A percentile compares a stretch with the other conserved stretches of the same genome.
Evolutionary conservation across 176 grass and related monocot genomes (phyloP).

Genomic region (Panicum miliaceum): DNA sequence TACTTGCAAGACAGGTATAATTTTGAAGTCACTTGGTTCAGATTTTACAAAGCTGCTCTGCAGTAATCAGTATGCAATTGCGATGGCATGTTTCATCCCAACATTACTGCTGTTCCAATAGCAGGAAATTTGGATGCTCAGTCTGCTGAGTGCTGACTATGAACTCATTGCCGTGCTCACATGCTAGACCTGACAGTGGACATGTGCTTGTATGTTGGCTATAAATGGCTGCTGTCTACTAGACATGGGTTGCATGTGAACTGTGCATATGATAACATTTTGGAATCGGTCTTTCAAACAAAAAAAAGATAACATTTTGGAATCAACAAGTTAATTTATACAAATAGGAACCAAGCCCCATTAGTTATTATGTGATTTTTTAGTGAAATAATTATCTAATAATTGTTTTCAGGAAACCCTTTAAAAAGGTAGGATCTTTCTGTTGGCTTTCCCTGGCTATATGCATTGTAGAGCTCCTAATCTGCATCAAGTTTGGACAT

Average conservation of each 20-base stretch:
- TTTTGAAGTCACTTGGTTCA: slow-evolving; percentile 25
- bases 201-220: slow-evolving; percentile 18
- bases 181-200: slow-evolving; percentile 37
- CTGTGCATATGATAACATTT: slow-evolving; percentile 18
- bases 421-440: slow-evolving; percentile 97
- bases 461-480: slow-evolving; percentile 96
- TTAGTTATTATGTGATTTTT: background rate
- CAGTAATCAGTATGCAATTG: slow-evolving; percentile 20
- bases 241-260: slow-evolving; percentile 36
- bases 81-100: slow-evolving; percentile 27
- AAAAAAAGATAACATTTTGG: background rate
- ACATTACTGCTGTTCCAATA: slow-evolving; percentile 11
- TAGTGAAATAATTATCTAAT: background rate
- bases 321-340: slow-evolving; percentile 13
- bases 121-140: slow-evolving; percentile 27
- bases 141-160: background rate
- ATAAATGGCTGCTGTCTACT: slow-evolving; percentile 21
- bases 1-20: slow-evolving; percentile 97
- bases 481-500: slow-evolving; percentile 92
- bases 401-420: slow-evolving; percentile 71
- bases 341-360: background rate
- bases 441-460: slow-evolving; percentile 97
- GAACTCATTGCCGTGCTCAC: slow-evolving; percentile 30
- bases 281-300: background rate
- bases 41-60: slow-evolving; percentile 2